These are phyloP conservation scores for Alternaria gaisen DNA, from an alignment of 2,329 filamentous ascomycete species.

Conservation along the genomic window DNA sequence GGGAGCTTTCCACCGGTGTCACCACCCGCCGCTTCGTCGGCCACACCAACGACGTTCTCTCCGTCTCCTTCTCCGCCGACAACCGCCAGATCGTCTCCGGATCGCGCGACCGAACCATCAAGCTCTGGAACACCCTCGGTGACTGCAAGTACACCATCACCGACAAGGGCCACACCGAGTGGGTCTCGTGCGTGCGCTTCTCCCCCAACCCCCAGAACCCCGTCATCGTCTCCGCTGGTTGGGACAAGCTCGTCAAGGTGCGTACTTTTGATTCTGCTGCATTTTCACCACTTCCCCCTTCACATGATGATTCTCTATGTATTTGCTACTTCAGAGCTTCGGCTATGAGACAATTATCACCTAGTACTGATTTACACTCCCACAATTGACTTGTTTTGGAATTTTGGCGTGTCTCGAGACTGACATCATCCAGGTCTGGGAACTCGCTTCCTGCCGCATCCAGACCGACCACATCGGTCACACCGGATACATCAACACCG, in stretches of 20 bases:
- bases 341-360: slow-evolving; percentile 99
- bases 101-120: slow-evolving; percentile 98
- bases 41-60: slow-evolving; percentile 99
- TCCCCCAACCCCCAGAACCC: slow-evolving; percentile 99
- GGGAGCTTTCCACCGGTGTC: slow-evolving; percentile 96
- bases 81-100: slow-evolving; percentile 99
- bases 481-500: slow-evolving; percentile 99
- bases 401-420: slow-evolving; percentile 19
- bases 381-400: slow-evolving; percentile 3
- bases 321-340: slow-evolving; percentile 99
- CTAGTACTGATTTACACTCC: slow-evolving; percentile 73
- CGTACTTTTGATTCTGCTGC: slow-evolving; percentile 53
- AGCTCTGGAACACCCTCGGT: slow-evolving; percentile 99
- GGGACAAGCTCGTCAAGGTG: slow-evolving; percentile 99
- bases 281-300: slow-evolving; percentile 28
- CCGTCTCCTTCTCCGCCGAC: slow-evolving; percentile 99
- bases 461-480: slow-evolving; percentile 99
- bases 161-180: slow-evolving; percentile 99
- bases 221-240: slow-evolving; percentile 97
- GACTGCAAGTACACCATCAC: slow-evolving; percentile 99
- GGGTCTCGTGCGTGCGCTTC: slow-evolving; percentile 99
- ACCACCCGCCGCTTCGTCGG: slow-evolving; percentile 99
- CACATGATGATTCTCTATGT: slow-evolving; percentile 94
- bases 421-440: slow-evolving; percentile 82
- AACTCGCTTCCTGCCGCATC: slow-evolving; percentile 98